Evolutionary conservation across 495 filamentous ascomycete species (phyloP).

Genomic region (Jackrogersella multiformis): DNA sequence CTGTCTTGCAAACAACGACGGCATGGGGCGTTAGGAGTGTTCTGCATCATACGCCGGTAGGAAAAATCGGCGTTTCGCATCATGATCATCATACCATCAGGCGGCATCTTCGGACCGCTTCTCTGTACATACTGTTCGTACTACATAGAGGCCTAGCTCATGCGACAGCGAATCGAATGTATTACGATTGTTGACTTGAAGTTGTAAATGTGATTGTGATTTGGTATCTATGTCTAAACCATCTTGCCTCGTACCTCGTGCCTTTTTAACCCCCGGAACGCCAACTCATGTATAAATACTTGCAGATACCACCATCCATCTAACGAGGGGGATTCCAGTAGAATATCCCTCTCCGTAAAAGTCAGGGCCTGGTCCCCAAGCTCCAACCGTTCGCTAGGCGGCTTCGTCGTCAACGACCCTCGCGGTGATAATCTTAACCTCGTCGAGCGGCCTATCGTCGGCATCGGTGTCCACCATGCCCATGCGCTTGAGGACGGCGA

Average conservation of each 20-base stretch:
- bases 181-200: constrained; percentile 7
- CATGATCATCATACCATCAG: constrained; percentile 6
- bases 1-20: constrained; percentile 26
- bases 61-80: constrained; percentile 31
- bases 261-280: constrained; percentile 20
- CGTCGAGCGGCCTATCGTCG: constrained; percentile 82
- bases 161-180: not conserved
- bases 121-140: constrained; percentile 45
- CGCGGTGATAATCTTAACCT: constrained; percentile 82
- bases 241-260: not conserved
- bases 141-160: constrained; percentile 14
- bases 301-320: not conserved
- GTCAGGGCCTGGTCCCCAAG: too few species aligned
- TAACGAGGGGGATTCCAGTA: too few species aligned
- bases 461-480: constrained; percentile 85
- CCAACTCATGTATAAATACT: constrained; percentile 15
- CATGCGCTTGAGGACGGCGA: constrained; percentile 86
- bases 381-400: not conserved
- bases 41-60: constrained; percentile 35
- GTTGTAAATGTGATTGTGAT: constrained; percentile 6
- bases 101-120: constrained; percentile 32
- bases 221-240: constrained; percentile 29
- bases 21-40: constrained; percentile 26
- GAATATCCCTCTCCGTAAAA: too few species aligned
- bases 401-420: constrained; percentile 66